Evolutionary conservation across 2,329 filamentous ascomycete genomes (phyloP), one percentile per base, ranked within the genome.

Genomic region (Cladophialophora yegresii): DNA sequence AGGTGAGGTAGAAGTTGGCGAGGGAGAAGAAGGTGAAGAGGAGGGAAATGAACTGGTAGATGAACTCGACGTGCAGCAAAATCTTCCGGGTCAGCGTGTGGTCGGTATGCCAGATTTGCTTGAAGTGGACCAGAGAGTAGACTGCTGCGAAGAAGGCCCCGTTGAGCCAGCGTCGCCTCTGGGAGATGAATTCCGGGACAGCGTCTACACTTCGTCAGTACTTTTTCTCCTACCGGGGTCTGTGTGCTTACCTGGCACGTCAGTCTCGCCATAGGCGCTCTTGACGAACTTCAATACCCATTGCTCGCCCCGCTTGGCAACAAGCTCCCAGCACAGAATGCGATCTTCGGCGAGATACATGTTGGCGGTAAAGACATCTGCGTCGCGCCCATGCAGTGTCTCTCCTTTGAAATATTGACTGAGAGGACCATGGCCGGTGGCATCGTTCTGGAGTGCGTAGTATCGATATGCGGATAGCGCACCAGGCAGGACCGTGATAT

Each of bases 361-460:
- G 78, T 99, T 99, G 40, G 95, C 93, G 0, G 93, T 97, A 74
- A 98, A 98, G 3, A 98, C 92, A 76, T 97, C 93, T 9, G 96
- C 95, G 75, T 97, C 92, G 72, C 96, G 91, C 13, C 95, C 95
- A 73, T 98, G 95, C 28, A 99, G 82, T 1, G 93, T 98, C 78
- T 99, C 95, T 69, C 96, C 96, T 81, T 98, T 98, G 86, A 99
- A 99, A 76, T 99, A 99, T 78, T 98, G 95, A 75, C 93, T 96
- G 56, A 99, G 81, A 0, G 95, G 95, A 0, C 95, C 95, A 74
- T 97, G 92, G 0, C 95, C 96, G 7, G 91, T 96, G 73, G 93
- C 90, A 74, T 99, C 95, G 73, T 99, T 99, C 74, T 99, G 95
- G 68, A 99, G 80, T 1, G 95, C 95, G 71, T 97, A 91, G 77